phyloP scores from a whole-genome alignment of 306 rosid species.

The Vachellia pachyceras region DNA sequence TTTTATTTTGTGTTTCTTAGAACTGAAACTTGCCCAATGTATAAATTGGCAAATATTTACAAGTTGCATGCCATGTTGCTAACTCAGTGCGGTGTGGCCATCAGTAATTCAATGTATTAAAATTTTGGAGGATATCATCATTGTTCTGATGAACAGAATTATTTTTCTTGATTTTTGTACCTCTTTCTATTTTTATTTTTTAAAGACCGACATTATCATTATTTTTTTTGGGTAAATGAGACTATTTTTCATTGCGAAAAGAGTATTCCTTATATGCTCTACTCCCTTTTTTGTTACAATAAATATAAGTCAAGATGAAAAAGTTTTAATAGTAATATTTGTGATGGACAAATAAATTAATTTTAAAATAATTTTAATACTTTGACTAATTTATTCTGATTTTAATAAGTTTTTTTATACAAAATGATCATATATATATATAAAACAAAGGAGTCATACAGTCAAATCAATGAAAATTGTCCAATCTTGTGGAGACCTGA shows the following conservation, averaged over 20 bases:
- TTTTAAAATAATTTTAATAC: no score
- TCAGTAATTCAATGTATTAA: not conserved
- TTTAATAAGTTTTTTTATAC: no score
- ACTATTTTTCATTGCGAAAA: not conserved
- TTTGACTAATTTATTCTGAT: no score
- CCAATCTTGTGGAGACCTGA: no score
- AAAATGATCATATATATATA: no score
- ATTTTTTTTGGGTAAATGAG: not conserved
- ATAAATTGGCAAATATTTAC: not conserved
- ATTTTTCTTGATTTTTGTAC: not conserved
- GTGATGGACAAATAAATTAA: no score
- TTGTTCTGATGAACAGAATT: not conserved
- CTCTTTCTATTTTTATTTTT: not conserved
- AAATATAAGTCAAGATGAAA: no score
- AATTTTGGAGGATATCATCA: not conserved
- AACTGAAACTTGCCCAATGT: not conserved
- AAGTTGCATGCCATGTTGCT: not conserved
- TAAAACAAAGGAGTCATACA: no score
- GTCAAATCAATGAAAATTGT: no score
- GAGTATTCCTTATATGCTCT: no score
- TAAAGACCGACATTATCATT: not conserved
- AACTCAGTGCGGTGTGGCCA: not conserved
- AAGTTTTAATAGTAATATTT: no score
- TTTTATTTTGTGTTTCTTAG: not conserved
- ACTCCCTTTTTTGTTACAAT: no score